Evolutionary conservation across 2,329 filamentous ascomycete species (phyloP).

Genomic region (Gnomoniopsis sp.): DNA sequence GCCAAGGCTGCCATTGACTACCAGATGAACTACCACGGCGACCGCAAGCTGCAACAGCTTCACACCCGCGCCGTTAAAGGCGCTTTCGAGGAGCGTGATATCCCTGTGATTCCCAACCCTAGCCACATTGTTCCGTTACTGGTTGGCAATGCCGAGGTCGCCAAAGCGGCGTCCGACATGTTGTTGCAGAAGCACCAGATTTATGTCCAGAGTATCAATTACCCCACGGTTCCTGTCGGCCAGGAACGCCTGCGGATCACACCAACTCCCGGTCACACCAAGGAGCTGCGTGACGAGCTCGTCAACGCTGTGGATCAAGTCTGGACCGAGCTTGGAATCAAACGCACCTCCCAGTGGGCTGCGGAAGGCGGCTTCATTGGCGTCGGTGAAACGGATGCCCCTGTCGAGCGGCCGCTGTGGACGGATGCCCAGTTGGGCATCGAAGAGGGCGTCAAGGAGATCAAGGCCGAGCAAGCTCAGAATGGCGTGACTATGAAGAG

Average conservation of each 20-base stretch:
- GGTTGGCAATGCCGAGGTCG: conserved; percentile 89
- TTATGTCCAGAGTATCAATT: conserved; percentile 99
- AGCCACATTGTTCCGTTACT: conserved; percentile 94
- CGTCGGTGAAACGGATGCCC: conserved; percentile 70
- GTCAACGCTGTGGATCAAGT: conserved; percentile 81
- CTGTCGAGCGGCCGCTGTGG: conserved; percentile 75
- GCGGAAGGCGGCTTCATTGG: conserved; percentile 90
- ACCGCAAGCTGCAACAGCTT: conserved; percentile 88
- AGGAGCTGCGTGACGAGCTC: conserved; percentile 81
- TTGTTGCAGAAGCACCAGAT: conserved; percentile 87
- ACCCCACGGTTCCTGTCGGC: conserved; percentile 95
- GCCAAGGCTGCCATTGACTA: conserved; percentile 91
- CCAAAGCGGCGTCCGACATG: conserved; percentile 88
- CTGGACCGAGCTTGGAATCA: conserved; percentile 84
- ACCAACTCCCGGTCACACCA: conserved; percentile 87
- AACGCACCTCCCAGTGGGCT: conserved; percentile 90
- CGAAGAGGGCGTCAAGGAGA: conserved; percentile 60
- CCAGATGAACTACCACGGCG: conserved; percentile 79
- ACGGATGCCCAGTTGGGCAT: conserved; percentile 84
- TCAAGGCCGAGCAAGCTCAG: conserved; percentile 38
- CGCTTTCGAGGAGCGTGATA: conserved; percentile 71
- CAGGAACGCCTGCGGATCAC: conserved; percentile 96
- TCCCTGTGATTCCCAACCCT: conserved; percentile 96
- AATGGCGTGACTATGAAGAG: conserved; percentile 32
- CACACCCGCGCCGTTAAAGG: conserved; percentile 95